Conservation (phyloP, 768 basidiomycete genomes). For the Panaeolus cyanescens region DNA sequence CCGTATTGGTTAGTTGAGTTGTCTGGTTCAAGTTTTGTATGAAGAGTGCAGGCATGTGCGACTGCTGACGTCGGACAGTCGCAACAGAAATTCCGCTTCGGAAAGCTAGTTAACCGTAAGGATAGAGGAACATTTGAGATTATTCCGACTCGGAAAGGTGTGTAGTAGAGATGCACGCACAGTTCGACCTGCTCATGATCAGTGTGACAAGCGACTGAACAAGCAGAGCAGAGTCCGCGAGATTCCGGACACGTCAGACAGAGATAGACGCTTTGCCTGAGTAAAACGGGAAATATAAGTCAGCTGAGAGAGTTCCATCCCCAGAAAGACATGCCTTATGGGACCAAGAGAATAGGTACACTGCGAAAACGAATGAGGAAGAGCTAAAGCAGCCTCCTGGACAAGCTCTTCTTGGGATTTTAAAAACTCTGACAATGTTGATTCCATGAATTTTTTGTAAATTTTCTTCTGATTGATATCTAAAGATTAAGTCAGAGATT, state of each 20-base stretch:
- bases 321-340: conserved; percentile 39
- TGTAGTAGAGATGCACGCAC: conserved; percentile 28
- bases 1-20: conserved; percentile 69
- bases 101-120: conserved; percentile 50
- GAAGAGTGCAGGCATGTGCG: conserved; percentile 64
- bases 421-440: conserved; percentile 47
- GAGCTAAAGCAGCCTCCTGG: conserved; percentile 53
- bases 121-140: conserved; percentile 8
- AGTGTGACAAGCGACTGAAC: conserved; percentile 85
- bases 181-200: conserved; percentile 86
- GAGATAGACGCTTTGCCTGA: conserved; percentile 78
- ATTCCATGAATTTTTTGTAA: conserved; percentile 21
- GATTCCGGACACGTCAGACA: conserved; percentile 72
- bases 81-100: conserved; percentile 81
- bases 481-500: not conserved
- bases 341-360: conserved; percentile 65
- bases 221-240: conserved; percentile 79
- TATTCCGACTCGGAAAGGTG: not conserved
- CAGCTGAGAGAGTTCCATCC: not conserved
- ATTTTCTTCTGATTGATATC: not conserved
- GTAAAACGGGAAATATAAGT: conserved; percentile 10
- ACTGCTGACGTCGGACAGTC: conserved; percentile 78
- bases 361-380: conserved; percentile 65
- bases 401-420: conserved; percentile 50
- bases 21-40: conserved; percentile 49